A percentile compares a stretch with the other conserved stretches of the same genome.
These are phyloP conservation scores for Chlorella sp. DNA, from an alignment of 139 green algal genomes.

Conservation along the genomic window DNA sequence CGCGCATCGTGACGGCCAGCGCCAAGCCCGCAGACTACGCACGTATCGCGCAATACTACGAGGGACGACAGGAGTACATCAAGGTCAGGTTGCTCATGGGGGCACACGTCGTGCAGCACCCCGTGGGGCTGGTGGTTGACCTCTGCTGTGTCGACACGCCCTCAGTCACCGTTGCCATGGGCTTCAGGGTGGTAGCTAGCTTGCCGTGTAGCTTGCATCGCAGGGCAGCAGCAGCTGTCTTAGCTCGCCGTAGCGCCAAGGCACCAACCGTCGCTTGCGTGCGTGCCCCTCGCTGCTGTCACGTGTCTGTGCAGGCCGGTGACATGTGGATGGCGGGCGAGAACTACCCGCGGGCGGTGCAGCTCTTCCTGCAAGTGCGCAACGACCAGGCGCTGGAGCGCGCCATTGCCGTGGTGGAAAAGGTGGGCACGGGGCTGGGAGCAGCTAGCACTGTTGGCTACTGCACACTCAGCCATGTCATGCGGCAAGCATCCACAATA, in stretches of 20 bases:
- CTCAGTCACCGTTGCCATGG: too few relatives aligned
- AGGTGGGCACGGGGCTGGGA: neutral
- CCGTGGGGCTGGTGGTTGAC: too few relatives aligned
- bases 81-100: constrained; percentile 13
- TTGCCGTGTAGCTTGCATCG: too few relatives aligned
- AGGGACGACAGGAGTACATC: constrained; percentile 42
- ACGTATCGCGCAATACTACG: constrained; percentile 55
- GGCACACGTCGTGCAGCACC: too few relatives aligned
- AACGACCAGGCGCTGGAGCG: constrained; percentile 44
- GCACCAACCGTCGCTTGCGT: too few relatives aligned
- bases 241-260: too few relatives aligned
- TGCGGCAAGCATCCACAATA: too few relatives aligned
- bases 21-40: constrained; percentile 27
- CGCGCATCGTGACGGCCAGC: constrained; percentile 32
- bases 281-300: neutral
- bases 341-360: constrained; percentile 40
- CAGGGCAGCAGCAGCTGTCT: too few relatives aligned
- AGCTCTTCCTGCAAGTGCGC: constrained; percentile 55
- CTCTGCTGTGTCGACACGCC: too few relatives aligned
- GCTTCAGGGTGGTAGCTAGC: too few relatives aligned
- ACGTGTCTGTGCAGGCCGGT: constrained; percentile 29
- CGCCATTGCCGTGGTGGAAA: constrained; percentile 61
- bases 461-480: too few relatives aligned
- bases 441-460: too few relatives aligned
- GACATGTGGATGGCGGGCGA: constrained; percentile 48